Evolutionary conservation across 495 filamentous ascomycete genomes (phyloP).

Genomic region (Talaromyces stipitatus): DNA sequence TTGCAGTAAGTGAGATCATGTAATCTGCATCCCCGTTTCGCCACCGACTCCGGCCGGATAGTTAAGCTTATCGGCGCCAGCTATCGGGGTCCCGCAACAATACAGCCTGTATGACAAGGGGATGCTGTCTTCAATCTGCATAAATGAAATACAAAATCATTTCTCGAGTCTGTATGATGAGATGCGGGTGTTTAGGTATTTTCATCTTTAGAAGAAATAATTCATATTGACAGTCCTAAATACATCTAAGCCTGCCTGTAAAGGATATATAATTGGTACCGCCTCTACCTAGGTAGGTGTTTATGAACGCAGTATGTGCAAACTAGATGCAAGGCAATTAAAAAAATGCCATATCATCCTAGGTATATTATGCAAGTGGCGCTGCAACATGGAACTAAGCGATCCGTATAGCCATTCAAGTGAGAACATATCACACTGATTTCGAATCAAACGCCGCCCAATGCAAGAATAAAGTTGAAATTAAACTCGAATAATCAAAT

Average conservation of each 20-base stretch:
- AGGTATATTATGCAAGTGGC: too few species aligned
- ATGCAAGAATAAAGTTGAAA: constrained; percentile 20
- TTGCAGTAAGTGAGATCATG: background rate
- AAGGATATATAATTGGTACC: background rate
- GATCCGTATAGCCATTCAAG: background rate
- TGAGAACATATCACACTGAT: background rate
- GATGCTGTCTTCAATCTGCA: too few species aligned
- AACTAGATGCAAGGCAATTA: background rate
- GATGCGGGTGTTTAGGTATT: too few species aligned
- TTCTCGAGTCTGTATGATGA: too few species aligned
- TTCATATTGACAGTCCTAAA: background rate
- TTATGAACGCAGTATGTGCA: background rate
- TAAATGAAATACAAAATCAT: too few species aligned
- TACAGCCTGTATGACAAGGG: background rate
- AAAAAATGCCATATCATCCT: background rate
- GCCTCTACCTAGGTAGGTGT: too few species aligned
- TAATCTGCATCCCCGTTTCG: background rate
- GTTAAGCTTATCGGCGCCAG: background rate
- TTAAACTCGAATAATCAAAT: constrained; percentile 9
- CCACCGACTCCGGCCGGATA: background rate
- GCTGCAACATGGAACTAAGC: background rate
- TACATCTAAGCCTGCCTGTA: background rate
- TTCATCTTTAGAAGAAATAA: too few species aligned
- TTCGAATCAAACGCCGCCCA: constrained; percentile 30
- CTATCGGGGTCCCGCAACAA: background rate